Evolutionary conservation across 2,329 filamentous ascomycete genomes (phyloP).

Genomic region (Geosmithia flava): DNA sequence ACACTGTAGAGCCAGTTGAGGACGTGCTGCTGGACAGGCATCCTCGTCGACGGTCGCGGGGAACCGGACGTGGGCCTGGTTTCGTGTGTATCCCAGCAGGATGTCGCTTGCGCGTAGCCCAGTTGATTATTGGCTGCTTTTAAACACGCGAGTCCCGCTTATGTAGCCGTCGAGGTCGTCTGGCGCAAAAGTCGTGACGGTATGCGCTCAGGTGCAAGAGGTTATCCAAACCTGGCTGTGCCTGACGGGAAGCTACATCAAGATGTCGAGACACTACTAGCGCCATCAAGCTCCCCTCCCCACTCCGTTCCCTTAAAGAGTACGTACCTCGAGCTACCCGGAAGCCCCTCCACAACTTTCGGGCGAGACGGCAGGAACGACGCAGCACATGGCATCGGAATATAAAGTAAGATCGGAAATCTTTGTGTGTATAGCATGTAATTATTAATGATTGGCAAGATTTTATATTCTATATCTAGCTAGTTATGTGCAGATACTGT

Average conservation of each 20-base stretch:
- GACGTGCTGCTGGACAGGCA: conserved; percentile 76
- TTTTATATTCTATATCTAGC: too few species aligned
- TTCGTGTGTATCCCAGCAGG: neutral
- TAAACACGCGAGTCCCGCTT: neutral
- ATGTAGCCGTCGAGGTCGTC: neutral
- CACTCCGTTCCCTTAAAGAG: too few species aligned
- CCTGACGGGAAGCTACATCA: neutral
- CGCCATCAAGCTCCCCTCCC: neutral
- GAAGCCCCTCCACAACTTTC: too few species aligned
- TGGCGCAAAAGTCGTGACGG: neutral
- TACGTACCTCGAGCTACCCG: too few species aligned
- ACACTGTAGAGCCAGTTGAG: conserved; percentile 94
- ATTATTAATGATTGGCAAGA: too few species aligned
- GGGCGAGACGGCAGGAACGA: too few species aligned
- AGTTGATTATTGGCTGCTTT: neutral
- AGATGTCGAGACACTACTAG: neutral
- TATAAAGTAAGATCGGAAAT: too few species aligned
- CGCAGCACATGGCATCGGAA: too few species aligned
- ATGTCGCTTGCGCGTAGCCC: neutral
- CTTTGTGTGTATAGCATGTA: too few species aligned
- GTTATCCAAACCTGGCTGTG: neutral
- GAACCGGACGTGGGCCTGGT: neutral
- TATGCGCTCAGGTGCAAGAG: neutral
- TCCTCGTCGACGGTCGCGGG: conserved; percentile 12
- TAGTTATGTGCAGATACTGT: too few species aligned